Conservation (phyloP, 208 protist genomes). For the Trypanosomatidae sp. region DNA sequence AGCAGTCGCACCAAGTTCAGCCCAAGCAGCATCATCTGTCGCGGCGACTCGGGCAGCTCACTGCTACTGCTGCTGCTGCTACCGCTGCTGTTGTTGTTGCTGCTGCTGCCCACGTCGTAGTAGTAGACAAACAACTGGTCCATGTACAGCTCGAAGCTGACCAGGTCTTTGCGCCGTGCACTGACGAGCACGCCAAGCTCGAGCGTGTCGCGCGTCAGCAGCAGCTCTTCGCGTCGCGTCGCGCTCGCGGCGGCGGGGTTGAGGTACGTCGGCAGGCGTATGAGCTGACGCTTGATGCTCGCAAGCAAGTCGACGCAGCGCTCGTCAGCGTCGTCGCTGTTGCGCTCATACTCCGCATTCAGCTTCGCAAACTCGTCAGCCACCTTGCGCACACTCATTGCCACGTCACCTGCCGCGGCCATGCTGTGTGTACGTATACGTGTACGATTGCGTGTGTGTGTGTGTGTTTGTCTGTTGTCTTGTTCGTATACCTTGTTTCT, state of each 20-base stretch:
- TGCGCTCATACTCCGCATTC: slow-evolving; percentile 68
- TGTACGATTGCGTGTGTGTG: not conserved
- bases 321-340: slow-evolving; percentile 25
- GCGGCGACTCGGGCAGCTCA: slow-evolving; percentile 58
- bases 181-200: slow-evolving; percentile 76
- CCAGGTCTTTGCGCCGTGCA: slow-evolving; percentile 62
- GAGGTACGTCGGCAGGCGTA: slow-evolving; percentile 82
- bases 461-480: slow-evolving; percentile 1
- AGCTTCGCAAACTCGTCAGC: slow-evolving; percentile 59
- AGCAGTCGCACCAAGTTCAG: slow-evolving; percentile 85
- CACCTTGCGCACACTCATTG: slow-evolving; percentile 48
- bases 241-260: slow-evolving; percentile 42
- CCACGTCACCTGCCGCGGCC: slow-evolving; percentile 22
- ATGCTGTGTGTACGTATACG: not conserved
- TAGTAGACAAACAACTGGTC: slow-evolving; percentile 85
- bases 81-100: too few relatives aligned
- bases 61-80: too few relatives aligned
- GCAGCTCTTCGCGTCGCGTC: slow-evolving; percentile 69
- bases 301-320: slow-evolving; percentile 35
- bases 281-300: slow-evolving; percentile 63
- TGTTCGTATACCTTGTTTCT: not conserved
- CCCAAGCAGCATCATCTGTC: slow-evolving; percentile 71
- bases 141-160: slow-evolving; percentile 74
- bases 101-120: slow-evolving; percentile 46
- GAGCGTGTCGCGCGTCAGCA: slow-evolving; percentile 70